These are phyloP conservation scores for Candida jianshihensis DNA, from an alignment of 805 yeast genomes.

Conservation along the genomic window DNA sequence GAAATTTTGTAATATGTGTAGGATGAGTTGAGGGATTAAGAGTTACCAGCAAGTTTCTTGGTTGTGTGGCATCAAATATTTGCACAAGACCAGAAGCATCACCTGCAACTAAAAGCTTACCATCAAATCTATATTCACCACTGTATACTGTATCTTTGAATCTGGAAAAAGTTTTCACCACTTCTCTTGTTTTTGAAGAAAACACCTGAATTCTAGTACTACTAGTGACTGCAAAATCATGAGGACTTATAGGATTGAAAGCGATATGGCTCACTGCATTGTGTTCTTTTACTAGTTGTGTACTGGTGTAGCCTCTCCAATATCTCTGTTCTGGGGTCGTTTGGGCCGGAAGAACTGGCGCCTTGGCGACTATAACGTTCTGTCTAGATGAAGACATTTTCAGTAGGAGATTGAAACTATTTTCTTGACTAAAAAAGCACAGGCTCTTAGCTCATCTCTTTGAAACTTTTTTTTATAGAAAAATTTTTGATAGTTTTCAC, in stretches of 20 bases:
- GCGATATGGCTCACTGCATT: constrained; percentile 83
- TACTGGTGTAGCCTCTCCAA: constrained; percentile 83
- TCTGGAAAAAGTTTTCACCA: constrained; percentile 73
- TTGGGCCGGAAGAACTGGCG: constrained; percentile 73
- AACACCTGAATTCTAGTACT: constrained; percentile 89
- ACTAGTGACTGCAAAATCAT: constrained; percentile 90
- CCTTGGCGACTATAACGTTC: constrained; percentile 57
- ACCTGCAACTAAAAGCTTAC: constrained; percentile 86
- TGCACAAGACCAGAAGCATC: constrained; percentile 94
- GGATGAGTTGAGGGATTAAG: constrained; percentile 82
- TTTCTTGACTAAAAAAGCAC: too few relatives aligned
- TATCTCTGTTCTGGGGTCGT: constrained; percentile 90
- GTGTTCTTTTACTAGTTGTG: constrained; percentile 89
- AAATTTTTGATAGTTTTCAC: background rate
- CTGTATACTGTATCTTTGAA: constrained; percentile 90
- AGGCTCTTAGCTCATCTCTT: background rate
- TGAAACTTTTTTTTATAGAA: background rate
- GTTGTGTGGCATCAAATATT: constrained; percentile 76
- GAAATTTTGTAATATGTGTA: constrained; percentile 89
- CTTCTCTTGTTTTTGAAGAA: constrained; percentile 91
- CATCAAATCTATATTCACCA: constrained; percentile 89
- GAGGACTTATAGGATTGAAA: constrained; percentile 80
- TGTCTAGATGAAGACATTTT: constrained; percentile 69
- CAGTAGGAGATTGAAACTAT: too few relatives aligned
- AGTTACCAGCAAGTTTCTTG: constrained; percentile 72